Evolutionary conservation across 805 yeast genomes (phyloP).

Genomic region (Brettanomyces sp.): DNA sequence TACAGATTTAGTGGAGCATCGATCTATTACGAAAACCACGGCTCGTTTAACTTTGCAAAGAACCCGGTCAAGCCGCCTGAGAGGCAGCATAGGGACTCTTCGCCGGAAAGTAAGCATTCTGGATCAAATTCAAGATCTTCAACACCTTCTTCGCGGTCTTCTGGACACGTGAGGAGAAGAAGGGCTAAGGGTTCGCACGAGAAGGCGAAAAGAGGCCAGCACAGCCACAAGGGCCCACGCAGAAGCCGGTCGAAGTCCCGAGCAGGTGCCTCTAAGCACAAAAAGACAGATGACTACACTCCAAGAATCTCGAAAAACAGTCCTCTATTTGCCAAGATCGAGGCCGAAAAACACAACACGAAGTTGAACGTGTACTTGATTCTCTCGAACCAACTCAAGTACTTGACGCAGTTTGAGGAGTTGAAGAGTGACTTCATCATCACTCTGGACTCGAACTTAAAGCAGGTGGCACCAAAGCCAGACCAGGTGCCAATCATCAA

Average conservation of each 20-base stretch:
- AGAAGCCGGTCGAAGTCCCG: background rate
- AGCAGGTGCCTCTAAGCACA: background rate
- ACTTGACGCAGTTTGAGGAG: conserved; percentile 24
- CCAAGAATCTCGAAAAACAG: conserved; percentile 24
- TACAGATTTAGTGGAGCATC: conserved; percentile 61
- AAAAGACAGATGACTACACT: conserved; percentile 22
- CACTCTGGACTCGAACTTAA: conserved; percentile 35
- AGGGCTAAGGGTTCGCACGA: conserved; percentile 2
- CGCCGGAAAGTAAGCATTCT: conserved; percentile 1
- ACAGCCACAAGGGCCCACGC: background rate
- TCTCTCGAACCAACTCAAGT: conserved; percentile 35
- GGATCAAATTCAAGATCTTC: background rate
- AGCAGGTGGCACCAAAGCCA: conserved; percentile 4
- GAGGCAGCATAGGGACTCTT: conserved; percentile 4
- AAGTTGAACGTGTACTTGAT: conserved; percentile 31
- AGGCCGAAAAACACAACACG: conserved; percentile 11
- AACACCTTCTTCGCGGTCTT: background rate
- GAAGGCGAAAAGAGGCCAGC: background rate
- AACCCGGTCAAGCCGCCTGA: conserved; percentile 5
- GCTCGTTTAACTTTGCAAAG: conserved; percentile 21
- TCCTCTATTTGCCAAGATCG: conserved; percentile 12
- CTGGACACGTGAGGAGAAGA: conserved; percentile 3
- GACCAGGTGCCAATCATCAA: conserved; percentile 34
- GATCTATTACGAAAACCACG: conserved; percentile 28
- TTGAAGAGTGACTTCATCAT: conserved; percentile 34